A percentile compares a stretch with the other conserved stretches of the same genome.
phyloP scores from a whole-genome alignment of 176 grass and related monocot species.

The Musa beccarii region DNA sequence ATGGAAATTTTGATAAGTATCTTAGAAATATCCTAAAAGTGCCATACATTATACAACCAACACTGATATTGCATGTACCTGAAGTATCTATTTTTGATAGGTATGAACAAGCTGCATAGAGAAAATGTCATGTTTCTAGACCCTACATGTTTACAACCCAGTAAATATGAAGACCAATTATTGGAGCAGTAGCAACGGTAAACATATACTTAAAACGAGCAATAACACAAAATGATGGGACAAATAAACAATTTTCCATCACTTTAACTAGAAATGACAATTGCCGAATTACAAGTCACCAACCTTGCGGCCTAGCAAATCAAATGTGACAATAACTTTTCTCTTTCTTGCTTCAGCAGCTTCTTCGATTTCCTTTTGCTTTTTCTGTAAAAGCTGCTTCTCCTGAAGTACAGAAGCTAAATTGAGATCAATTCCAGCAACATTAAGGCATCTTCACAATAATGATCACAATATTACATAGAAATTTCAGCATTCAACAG shows the following conservation, averaged over 20 bases:
- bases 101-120: neutral
- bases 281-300: conserved; percentile 6
- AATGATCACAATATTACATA: neutral
- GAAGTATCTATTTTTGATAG: neutral
- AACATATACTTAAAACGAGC: neutral
- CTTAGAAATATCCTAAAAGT: neutral
- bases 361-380: conserved; percentile 64
- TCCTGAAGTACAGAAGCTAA: conserved; percentile 39
- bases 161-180: neutral
- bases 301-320: conserved; percentile 98
- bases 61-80: no score
- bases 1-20: neutral
- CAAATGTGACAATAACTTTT: conserved; percentile 82
- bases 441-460: neutral
- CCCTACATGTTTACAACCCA: neutral
- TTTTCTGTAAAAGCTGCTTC: conserved; percentile 55
- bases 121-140: neutral
- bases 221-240: neutral
- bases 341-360: conserved; percentile 48
- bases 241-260: neutral
- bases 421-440: neutral
- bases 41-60: no score
- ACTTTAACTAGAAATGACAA: neutral
- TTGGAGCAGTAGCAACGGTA: neutral
- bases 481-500: neutral